Evolutionary conservation across 2,329 filamentous ascomycete species (phyloP).

Genomic region (Talaromyces sp.): DNA sequence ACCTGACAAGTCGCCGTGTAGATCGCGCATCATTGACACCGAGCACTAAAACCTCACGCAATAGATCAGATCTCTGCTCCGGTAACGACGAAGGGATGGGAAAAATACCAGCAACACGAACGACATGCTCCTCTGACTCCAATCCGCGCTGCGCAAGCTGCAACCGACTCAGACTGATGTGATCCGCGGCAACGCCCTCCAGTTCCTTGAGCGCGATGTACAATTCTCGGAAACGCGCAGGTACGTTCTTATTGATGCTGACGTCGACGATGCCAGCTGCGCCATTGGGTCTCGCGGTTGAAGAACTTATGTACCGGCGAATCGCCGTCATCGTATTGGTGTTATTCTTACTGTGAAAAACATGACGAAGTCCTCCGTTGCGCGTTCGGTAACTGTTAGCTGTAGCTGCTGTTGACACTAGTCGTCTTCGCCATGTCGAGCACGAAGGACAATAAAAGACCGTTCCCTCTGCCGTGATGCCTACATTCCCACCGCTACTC

Average conservation of each 20-base stretch:
- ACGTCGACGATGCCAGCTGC: slow-evolving; percentile 47
- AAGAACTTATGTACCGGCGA: slow-evolving; percentile 8
- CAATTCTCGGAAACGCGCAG: slow-evolving; percentile 50
- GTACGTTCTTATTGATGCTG: slow-evolving; percentile 51
- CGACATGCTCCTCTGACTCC: slow-evolving; percentile 51
- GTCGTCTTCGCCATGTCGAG: slow-evolving; percentile 31
- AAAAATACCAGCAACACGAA: slow-evolving; percentile 52
- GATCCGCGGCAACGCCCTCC: slow-evolving; percentile 50
- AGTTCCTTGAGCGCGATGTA: slow-evolving; percentile 53
- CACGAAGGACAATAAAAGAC: slow-evolving; percentile 42
- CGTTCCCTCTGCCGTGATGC: slow-evolving; percentile 6
- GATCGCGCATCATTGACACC: slow-evolving; percentile 48
- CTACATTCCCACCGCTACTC: slow-evolving; percentile 17
- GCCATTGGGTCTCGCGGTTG: slow-evolving; percentile 19
- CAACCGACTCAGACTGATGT: slow-evolving; percentile 57
- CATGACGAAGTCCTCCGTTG: slow-evolving; percentile 6
- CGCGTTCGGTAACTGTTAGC: slow-evolving; percentile 9
- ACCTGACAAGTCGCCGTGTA: slow-evolving; percentile 59
- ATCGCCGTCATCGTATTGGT: background rate
- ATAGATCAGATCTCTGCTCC: background rate
- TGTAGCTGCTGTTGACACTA: slow-evolving; percentile 25
- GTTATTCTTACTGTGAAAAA: background rate
- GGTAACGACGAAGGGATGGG: background rate
- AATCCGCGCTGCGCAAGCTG: slow-evolving; percentile 58
- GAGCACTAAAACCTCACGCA: slow-evolving; percentile 41